Conservation (phyloP, 2,329 filamentous ascomycete species). For the Pseudocercospora ulei region DNA sequence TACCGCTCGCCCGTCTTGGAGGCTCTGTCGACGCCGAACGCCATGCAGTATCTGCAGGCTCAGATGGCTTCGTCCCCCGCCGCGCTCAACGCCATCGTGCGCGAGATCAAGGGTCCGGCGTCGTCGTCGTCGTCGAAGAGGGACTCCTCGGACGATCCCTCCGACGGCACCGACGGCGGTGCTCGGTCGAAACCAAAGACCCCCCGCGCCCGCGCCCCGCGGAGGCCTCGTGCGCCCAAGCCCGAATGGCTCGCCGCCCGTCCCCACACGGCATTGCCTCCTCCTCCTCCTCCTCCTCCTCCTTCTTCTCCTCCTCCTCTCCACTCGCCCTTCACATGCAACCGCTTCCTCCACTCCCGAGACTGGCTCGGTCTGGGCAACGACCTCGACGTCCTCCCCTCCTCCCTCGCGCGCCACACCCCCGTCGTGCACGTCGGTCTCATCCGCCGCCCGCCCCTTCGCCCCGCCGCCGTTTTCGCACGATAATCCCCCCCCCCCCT, state of each 20-base stretch:
- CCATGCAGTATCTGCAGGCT: slow-evolving; percentile 58
- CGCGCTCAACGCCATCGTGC: slow-evolving; percentile 48
- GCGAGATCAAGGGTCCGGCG: slow-evolving; percentile 16
- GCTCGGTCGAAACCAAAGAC: slow-evolving; percentile 6
- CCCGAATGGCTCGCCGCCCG: slow-evolving; percentile 10
- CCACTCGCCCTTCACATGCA: slow-evolving; percentile 5
- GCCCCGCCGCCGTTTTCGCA: neutral
- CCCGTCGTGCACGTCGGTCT: slow-evolving; percentile 3
- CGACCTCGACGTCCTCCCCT: slow-evolving; percentile 1
- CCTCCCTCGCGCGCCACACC: neutral
- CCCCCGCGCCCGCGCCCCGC: slow-evolving; percentile 7
- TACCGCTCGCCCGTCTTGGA: slow-evolving; percentile 73
- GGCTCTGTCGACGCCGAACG: slow-evolving; percentile 40
- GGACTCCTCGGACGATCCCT: slow-evolving; percentile 8
- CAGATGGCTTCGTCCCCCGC: slow-evolving; percentile 68
- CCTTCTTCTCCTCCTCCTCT: slow-evolving; percentile 7
- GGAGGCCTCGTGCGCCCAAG: slow-evolving; percentile 7
- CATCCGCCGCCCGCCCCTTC: neutral
- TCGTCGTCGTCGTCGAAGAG: slow-evolving; percentile 8
- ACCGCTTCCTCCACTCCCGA: neutral
- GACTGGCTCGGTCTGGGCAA: slow-evolving; percentile 10
- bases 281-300: slow-evolving; percentile 3
- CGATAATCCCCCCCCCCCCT: neutral
- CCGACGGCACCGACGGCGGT: slow-evolving; percentile 5
- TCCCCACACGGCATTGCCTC: no score